Evolutionary conservation across 768 basidiomycete species (phyloP), one percentile per base, ranked within the genome.

Genomic region (Sarcodon aspratus): DNA sequence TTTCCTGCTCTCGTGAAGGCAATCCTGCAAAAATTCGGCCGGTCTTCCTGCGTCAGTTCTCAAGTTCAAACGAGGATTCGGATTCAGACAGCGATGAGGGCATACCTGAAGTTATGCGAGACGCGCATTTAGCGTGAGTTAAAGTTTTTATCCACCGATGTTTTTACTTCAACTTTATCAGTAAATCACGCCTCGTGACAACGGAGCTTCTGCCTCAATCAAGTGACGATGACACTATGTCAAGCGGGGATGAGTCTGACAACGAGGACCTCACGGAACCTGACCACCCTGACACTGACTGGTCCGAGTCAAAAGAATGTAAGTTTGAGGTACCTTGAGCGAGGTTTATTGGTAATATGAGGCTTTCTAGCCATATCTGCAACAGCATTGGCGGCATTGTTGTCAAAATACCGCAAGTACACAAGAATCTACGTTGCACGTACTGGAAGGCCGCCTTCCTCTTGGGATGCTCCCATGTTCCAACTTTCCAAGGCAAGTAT

Each of bases 171-270:
- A 43, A 12, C 44, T 27, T 45, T 9, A n/a, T 27, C 54, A 82
- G 80, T 45, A 70, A 69, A 54, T 76, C 75, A 7, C 78, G 82
- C 18, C 69, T 76, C 9, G 60, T 71, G 4, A 72, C 72, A 6
- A 52, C 66, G 21, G 21, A 27, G 21, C 21, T 27, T 27, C 21
- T 27, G 21, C 21, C 21, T 27, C 21, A 27, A 5, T 27, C 21
- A 27, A 27, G 21, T 27, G 21, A 27, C 21, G 67, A 80, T 44
- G 66, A 66, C 13, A 71, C 68, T 47, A 70, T 80, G 57, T 78
- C 76, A 8, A 82, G 79, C 45, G 79, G 77, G 3, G 87, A 89
- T 53, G 88, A 91, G 62, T 90, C 88, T 2, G 89, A 90, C 54
- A 67, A 85, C 53, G 79, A 77, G 18, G 83, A 82, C 57, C 58